Conservation (phyloP, 78 protist genomes). For the Trichosphaerium sp. region DNA sequence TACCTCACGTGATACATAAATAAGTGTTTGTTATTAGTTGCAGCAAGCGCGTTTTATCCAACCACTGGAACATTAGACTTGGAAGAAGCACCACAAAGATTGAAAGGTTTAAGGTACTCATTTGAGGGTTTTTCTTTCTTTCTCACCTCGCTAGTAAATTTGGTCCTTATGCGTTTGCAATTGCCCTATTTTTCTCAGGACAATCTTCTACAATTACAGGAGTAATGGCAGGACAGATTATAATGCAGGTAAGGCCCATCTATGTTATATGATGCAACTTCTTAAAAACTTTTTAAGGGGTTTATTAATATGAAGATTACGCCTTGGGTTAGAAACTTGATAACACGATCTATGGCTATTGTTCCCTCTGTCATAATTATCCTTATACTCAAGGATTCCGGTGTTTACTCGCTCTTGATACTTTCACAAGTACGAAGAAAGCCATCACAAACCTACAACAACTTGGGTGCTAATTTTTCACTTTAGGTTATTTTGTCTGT, state of each 20-base stretch:
- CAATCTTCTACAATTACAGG: constrained; percentile 73
- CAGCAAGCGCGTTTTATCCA: not conserved
- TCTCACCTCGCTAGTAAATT: not conserved
- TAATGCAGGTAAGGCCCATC: no score
- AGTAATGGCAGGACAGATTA: constrained; percentile 63
- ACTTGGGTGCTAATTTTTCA: no score
- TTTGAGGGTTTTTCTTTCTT: no score
- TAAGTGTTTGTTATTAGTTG: constrained; percentile 13
- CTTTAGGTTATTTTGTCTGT: constrained; percentile 19
- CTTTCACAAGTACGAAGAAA: no score
- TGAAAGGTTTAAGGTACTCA: not conserved
- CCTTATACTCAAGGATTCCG: not conserved
- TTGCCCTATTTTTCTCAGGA: constrained; percentile 61
- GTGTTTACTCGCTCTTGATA: constrained; percentile 4
- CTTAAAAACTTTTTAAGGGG: no score
- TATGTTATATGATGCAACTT: no score
- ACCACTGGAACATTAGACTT: not conserved
- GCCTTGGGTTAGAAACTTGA: constrained; percentile 52
- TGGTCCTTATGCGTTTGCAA: constrained; percentile 11
- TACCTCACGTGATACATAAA: no score
- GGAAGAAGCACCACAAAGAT: not conserved
- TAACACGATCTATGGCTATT: constrained; percentile 58
- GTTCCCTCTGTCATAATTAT: constrained; percentile 40
- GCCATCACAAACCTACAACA: no score
- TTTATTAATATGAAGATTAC: constrained; percentile 37